phyloP scores from a whole-genome alignment of 345 rosid genomes.

The Acer saccharum region DNA sequence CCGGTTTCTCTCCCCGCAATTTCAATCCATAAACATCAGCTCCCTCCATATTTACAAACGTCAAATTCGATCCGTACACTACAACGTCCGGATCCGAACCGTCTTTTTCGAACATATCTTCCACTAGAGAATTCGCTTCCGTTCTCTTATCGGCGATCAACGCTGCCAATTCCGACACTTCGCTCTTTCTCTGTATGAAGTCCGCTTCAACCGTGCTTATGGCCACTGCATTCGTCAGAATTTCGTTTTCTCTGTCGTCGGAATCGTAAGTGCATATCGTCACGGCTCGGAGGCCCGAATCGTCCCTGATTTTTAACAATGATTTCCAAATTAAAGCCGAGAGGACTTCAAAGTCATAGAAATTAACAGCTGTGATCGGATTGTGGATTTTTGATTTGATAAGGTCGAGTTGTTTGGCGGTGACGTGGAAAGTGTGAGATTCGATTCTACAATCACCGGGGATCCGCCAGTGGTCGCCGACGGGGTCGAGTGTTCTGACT shows the following conservation, averaged over 20 bases:
- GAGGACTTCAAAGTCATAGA: constrained; percentile 37
- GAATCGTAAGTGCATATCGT: constrained; percentile 37
- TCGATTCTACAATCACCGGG: constrained; percentile 34
- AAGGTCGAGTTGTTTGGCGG: constrained; percentile 34
- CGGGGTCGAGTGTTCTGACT: constrained; percentile 46
- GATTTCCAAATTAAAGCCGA: constrained; percentile 67
- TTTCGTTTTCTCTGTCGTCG: neutral
- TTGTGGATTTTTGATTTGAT: constrained; percentile 17
- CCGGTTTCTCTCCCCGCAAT: constrained; percentile 50
- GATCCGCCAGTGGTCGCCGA: constrained; percentile 54
- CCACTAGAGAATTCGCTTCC: constrained; percentile 32
- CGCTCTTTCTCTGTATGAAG: constrained; percentile 28
- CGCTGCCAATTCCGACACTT: constrained; percentile 39
- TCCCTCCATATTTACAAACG: constrained; percentile 64
- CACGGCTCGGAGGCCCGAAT: constrained; percentile 31
- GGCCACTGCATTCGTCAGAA: constrained; percentile 38
- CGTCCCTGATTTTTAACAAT: constrained; percentile 37
- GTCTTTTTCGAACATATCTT: constrained; percentile 29
- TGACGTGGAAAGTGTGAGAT: constrained; percentile 34
- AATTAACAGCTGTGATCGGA: neutral
- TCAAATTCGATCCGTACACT: constrained; percentile 62
- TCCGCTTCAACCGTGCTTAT: constrained; percentile 44
- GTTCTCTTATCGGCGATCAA: constrained; percentile 28
- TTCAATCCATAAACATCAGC: constrained; percentile 45
- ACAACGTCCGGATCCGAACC: constrained; percentile 39